A percentile compares a stretch with the other conserved stretches of the same genome.
phyloP scores from a whole-genome alignment of 2,329 filamentous ascomycete species.

The Paracamarosporium sp. region DNA sequence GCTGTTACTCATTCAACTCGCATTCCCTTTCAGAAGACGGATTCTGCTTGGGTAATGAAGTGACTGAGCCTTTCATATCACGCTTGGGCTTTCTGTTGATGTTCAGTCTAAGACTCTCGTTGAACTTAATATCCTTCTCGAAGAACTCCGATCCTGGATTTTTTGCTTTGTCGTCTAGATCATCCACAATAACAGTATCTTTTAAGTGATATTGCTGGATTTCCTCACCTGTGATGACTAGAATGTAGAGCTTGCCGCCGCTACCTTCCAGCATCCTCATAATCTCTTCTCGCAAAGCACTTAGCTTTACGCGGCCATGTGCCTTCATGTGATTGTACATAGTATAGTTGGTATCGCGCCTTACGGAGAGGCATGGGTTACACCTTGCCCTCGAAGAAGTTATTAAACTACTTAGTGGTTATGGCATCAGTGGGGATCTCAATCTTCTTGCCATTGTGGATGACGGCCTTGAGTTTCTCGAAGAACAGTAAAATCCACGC shows the following conservation, averaged over 20 bases:
- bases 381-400: slow-evolving; percentile 13
- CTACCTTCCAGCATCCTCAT: slow-evolving; percentile 1
- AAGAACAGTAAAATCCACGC: slow-evolving; percentile 21
- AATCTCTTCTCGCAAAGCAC: neutral
- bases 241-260: slow-evolving; percentile 11
- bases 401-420: slow-evolving; percentile 9
- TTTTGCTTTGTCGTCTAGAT: neutral
- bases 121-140: neutral
- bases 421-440: neutral
- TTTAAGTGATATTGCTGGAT: slow-evolving; percentile 6
- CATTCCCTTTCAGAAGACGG: neutral
- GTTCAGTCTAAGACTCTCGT: neutral
- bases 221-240: slow-evolving; percentile 14
- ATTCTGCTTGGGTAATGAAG: neutral
- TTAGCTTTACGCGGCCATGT: neutral
- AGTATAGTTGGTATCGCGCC: neutral
- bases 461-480: slow-evolving; percentile 11
- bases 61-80: neutral
- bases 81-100: neutral
- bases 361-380: neutral
- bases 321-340: neutral
- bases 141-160: neutral
- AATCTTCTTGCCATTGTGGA: slow-evolving; percentile 9
- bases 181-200: slow-evolving; percentile 7
- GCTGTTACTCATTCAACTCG: no score